phyloP scores from a whole-genome alignment of 805 yeast genomes.

The Pichia pseudocactophila region DNA sequence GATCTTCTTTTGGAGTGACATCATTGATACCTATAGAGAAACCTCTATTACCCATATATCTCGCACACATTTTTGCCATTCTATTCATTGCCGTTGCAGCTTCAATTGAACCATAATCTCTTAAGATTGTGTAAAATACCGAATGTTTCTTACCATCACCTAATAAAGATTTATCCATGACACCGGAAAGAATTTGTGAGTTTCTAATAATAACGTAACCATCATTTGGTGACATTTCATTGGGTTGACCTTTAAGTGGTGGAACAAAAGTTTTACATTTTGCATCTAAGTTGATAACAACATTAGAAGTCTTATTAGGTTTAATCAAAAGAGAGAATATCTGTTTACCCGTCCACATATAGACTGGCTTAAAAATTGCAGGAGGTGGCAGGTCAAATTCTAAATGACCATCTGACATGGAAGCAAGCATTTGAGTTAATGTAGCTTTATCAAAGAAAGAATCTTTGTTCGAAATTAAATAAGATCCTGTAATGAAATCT shows the following conservation, averaged over 20 bases:
- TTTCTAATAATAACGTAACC: slow-evolving; percentile 89
- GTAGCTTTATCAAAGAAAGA: slow-evolving; percentile 84
- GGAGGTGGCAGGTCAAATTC: slow-evolving; percentile 97
- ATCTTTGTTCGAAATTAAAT: slow-evolving; percentile 85
- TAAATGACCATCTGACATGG: slow-evolving; percentile 90
- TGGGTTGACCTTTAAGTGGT: slow-evolving; percentile 63
- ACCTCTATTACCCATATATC: slow-evolving; percentile 90
- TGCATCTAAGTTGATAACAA: slow-evolving; percentile 85
- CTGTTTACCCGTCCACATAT: slow-evolving; percentile 97
- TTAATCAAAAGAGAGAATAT: slow-evolving; percentile 78
- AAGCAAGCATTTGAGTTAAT: slow-evolving; percentile 71
- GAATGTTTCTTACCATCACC: slow-evolving; percentile 99
- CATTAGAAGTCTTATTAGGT: slow-evolving; percentile 71
- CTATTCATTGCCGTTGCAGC: slow-evolving; percentile 96
- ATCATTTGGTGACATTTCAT: slow-evolving; percentile 96
- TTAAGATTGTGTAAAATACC: slow-evolving; percentile 84
- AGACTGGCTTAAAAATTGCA: slow-evolving; percentile 78
- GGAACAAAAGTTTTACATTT: slow-evolving; percentile 84
- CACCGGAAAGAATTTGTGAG: slow-evolving; percentile 81
- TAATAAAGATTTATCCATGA: slow-evolving; percentile 90
- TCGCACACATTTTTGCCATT: slow-evolving; percentile 98
- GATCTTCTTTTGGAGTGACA: slow-evolving; percentile 83
- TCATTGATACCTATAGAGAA: slow-evolving; percentile 96
- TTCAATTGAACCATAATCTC: slow-evolving; percentile 95
- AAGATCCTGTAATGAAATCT: slow-evolving; percentile 97